These are phyloP conservation scores for Lipomyces lipofer DNA, from an alignment of 805 yeast genomes.

Conservation along the genomic window DNA sequence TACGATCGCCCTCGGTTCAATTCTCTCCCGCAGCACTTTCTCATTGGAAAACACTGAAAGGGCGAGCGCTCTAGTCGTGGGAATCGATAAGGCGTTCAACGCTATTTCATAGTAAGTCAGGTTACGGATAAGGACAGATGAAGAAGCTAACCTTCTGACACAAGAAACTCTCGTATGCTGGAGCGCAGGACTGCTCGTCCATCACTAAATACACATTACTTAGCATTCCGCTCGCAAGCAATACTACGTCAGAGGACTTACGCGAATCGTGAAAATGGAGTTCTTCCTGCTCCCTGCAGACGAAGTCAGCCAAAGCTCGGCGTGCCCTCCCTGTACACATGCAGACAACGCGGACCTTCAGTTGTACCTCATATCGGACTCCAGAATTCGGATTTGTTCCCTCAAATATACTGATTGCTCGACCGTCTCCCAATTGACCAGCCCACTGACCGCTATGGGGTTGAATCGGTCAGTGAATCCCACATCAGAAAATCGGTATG, in stretches of 20 bases:
- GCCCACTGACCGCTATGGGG: constrained; percentile 75
- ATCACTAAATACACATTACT: constrained; percentile 45
- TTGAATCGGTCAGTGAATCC: too few species aligned
- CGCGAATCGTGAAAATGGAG: constrained; percentile 92
- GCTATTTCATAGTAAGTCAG: constrained; percentile 4
- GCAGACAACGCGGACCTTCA: constrained; percentile 45
- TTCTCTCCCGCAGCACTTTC: constrained; percentile 64
- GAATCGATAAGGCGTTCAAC: constrained; percentile 76
- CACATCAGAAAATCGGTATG: background rate
- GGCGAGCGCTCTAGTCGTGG: constrained; percentile 81
- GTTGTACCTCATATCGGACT: constrained; percentile 62
- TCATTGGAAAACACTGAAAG: constrained; percentile 72
- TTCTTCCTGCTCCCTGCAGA: constrained; percentile 77
- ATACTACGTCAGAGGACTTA: constrained; percentile 8
- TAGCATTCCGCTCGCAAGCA: background rate
- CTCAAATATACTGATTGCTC: constrained; percentile 82
- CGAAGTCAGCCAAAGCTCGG: background rate
- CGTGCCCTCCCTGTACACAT: too few species aligned
- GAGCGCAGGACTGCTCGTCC: constrained; percentile 92
- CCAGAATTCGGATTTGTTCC: constrained; percentile 49
- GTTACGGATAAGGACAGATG: background rate
- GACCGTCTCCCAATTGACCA: constrained; percentile 95
- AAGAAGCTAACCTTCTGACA: constrained; percentile 59
- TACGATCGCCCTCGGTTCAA: constrained; percentile 81
- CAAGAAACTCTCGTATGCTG: constrained; percentile 81